A percentile compares a stretch with the other conserved stretches of the same genome.
phyloP scores from a whole-genome alignment of 1,284 basidiomycete genomes.

The Ganoderma sinense region DNA sequence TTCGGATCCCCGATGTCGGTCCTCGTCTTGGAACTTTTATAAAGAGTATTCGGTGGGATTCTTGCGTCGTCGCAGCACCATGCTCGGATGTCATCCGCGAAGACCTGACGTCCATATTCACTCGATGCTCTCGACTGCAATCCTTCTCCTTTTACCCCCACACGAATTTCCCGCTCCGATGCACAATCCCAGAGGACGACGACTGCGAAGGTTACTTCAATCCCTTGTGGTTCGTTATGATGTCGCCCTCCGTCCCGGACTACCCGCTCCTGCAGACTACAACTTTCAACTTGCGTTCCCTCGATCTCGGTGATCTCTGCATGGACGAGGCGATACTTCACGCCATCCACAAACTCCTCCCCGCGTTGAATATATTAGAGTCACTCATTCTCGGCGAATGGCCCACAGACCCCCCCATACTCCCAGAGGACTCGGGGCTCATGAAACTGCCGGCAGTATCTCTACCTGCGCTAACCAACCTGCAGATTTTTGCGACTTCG shows the following conservation, averaged over 20 bases:
- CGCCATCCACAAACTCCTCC: neutral
- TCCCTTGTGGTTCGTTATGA: conserved; percentile 6
- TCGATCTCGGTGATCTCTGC: neutral
- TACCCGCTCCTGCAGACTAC: neutral
- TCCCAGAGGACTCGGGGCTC: neutral
- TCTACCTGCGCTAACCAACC: neutral
- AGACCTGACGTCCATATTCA: conserved; percentile 3
- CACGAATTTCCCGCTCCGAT: neutral
- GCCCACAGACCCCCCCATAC: neutral
- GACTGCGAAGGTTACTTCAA: conserved; percentile 2
- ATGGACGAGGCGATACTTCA: neutral
- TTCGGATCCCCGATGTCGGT: neutral
- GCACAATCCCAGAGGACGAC: neutral
- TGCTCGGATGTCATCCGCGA: conserved; percentile 9
- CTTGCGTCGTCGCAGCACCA: neutral
- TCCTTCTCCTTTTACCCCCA: conserved; percentile 2
- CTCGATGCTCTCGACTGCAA: neutral
- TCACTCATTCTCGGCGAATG: neutral
- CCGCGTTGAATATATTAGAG: too few relatives aligned
- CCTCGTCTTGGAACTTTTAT: neutral
- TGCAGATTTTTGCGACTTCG: neutral
- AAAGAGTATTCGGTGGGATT: conserved; percentile 7
- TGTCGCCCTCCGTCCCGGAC: neutral
- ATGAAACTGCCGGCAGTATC: neutral
- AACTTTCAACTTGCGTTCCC: neutral